Conservation (phyloP, 768 basidiomycete genomes). For the Auricularia sp. region DNA sequence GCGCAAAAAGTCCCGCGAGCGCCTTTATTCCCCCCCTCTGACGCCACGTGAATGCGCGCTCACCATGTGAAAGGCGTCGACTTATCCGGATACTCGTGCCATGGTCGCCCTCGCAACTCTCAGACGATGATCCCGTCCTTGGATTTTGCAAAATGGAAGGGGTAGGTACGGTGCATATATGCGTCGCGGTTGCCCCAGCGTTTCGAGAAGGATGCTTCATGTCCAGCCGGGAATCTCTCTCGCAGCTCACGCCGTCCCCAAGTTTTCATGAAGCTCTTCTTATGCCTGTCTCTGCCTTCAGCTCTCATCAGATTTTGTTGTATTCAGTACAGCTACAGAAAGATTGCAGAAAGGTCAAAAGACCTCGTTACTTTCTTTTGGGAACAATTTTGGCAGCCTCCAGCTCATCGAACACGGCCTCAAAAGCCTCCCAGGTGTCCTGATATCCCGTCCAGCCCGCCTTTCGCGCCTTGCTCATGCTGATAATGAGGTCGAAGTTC, state of each 20-base stretch:
- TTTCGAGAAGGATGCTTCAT: not conserved
- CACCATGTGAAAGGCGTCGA: not conserved
- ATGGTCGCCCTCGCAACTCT: not conserved
- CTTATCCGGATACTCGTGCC: not conserved
- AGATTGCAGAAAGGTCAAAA: too few species aligned
- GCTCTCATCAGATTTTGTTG: too few species aligned
- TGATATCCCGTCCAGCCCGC: constrained; percentile 1
- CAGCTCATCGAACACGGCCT: not conserved
- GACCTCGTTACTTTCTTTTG: not conserved
- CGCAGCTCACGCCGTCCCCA: too few species aligned
- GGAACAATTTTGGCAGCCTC: constrained; percentile 1
- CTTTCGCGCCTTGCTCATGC: constrained; percentile 2
- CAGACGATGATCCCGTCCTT: not conserved
- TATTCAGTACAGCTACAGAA: too few species aligned
- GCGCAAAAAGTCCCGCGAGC: not conserved
- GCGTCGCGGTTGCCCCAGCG: not conserved
- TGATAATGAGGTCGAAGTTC: not conserved
- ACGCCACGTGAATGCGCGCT: not conserved
- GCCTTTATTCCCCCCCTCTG: not conserved
- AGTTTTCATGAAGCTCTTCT: too few species aligned
- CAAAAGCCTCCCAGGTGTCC: constrained; percentile 1
- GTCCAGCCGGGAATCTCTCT: too few species aligned
- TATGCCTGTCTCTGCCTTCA: too few species aligned
- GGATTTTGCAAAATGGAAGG: not conserved
- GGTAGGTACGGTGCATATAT: not conserved